Evolutionary conservation across 345 rosid genomes (phyloP), one percentile per base, ranked within the genome.

Genomic region (Moringa oleifera): DNA sequence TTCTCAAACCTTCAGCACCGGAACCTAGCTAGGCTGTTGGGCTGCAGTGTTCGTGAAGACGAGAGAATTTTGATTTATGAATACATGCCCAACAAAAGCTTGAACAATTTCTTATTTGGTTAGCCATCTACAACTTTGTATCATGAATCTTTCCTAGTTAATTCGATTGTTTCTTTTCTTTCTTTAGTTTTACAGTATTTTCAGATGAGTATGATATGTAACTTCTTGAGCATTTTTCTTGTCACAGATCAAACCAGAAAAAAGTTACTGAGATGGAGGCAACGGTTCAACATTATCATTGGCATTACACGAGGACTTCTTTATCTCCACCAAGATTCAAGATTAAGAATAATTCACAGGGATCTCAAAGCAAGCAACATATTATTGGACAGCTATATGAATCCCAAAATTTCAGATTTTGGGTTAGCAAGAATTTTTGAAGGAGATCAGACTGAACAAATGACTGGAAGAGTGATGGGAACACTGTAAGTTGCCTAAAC

Each of bases 1-100:
- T 74, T 82, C 16, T 65, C 75, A 0, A 63, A 79, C 36, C 75
- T 82, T 18, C 82, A 77, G 25, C 76, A 81, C 24, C 55, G 67
- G 18, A 81, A 75, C 67, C 68, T 73, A 16, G 82, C 73, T 45
- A 71, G 63, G 47, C 74, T 75, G 0, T 59, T 68, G 0, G 82
- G 82, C 20, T 75, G 71, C 59, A 68, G 76, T 23, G 61, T 65
- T 23, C 72, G 72, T 18, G 67, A 70, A 52, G 72, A 72, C 13
- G 80, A 77, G 45, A 75, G 65, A 58, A 71, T 75, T 59, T 25
- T 77, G 37, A 28, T 72, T 19, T 77, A 75, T 28, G 77, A 77
- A 51, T 74, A 59, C 73, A 55, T 80, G 79, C 65, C 74, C 7
- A 75, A 78, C 25, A 73, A 57, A 55, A 78, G 77, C 55, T 66